Conservation (phyloP, 2,329 filamentous ascomycete genomes). For the Colletotrichum graminicola region DNA sequence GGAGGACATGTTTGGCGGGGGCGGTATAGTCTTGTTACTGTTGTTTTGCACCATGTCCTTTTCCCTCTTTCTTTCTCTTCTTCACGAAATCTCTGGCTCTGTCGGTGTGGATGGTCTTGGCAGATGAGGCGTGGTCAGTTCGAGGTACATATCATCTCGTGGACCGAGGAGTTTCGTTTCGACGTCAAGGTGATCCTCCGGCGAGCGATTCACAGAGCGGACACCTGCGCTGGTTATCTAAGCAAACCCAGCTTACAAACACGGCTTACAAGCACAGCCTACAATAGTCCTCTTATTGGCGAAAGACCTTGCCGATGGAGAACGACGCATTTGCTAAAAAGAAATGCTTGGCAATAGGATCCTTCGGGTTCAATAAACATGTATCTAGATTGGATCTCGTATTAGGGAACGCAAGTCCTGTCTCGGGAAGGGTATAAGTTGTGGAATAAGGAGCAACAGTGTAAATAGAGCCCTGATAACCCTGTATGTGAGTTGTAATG, state of each 20-base stretch:
- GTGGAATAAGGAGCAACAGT: too few species aligned
- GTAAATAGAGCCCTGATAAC: too few species aligned
- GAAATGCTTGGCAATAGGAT: too few species aligned
- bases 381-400: too few species aligned
- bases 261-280: not conserved
- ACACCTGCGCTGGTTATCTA: too few species aligned
- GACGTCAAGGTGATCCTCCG: not conserved
- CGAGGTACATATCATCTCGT: not conserved
- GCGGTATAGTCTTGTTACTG: not conserved
- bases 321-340: too few species aligned
- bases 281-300: not conserved
- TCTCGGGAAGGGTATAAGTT: too few species aligned
- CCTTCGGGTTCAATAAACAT: too few species aligned
- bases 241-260: not conserved
- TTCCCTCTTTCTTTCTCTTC: not conserved
- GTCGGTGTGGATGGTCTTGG: not conserved
- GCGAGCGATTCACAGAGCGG: not conserved
- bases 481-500: too few species aligned
- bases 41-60: not conserved
- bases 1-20: slow-evolving; percentile 8
- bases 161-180: not conserved
- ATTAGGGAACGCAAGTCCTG: too few species aligned
- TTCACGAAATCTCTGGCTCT: not conserved
- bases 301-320: too few species aligned
- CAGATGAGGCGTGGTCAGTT: not conserved